Evolutionary conservation across 352 stramenopile genomes (phyloP).

Genomic region (Phytophthora cryptogea): DNA sequence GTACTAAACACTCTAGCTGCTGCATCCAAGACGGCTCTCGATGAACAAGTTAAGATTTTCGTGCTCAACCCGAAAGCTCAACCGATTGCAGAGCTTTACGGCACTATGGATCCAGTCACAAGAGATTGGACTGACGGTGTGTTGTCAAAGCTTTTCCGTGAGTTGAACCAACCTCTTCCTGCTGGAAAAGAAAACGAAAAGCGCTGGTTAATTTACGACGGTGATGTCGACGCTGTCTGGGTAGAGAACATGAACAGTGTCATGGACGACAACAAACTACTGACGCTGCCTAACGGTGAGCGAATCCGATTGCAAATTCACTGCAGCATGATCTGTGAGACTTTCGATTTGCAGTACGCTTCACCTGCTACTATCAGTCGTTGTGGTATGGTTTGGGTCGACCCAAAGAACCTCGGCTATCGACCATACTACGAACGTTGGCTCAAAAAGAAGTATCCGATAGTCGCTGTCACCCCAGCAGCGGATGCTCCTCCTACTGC

Average conservation of each 20-base stretch:
- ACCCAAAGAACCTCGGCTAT: conserved; percentile 96
- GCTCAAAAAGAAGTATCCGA: conserved; percentile 89
- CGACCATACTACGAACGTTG: conserved; percentile 94
- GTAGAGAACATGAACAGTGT: conserved; percentile 98
- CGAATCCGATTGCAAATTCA: conserved; percentile 93
- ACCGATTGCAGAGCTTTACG: conserved; percentile 94
- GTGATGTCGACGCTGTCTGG: conserved; percentile 96
- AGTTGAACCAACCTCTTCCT: conserved; percentile 93
- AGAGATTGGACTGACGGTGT: conserved; percentile 97
- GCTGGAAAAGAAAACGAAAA: conserved; percentile 92
- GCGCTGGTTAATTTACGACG: conserved; percentile 96
- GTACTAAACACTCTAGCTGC: conserved; percentile 91
- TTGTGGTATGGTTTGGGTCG: conserved; percentile 97
- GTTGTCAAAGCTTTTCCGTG: conserved; percentile 93
- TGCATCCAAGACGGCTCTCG: conserved; percentile 83
- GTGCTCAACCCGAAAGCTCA: conserved; percentile 95
- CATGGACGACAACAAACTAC: conserved; percentile 97
- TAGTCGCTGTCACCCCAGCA: conserved; percentile 23
- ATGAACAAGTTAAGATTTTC: conserved; percentile 92
- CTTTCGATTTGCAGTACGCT: conserved; percentile 95
- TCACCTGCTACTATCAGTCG: conserved; percentile 94
- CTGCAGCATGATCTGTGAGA: conserved; percentile 95
- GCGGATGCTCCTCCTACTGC: neutral
- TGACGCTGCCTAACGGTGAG: conserved; percentile 96
- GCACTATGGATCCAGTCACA: conserved; percentile 94